These are phyloP conservation scores for Ganoderma leucocontextum DNA, from an alignment of 1,284 basidiomycete species.

Conservation along the genomic window DNA sequence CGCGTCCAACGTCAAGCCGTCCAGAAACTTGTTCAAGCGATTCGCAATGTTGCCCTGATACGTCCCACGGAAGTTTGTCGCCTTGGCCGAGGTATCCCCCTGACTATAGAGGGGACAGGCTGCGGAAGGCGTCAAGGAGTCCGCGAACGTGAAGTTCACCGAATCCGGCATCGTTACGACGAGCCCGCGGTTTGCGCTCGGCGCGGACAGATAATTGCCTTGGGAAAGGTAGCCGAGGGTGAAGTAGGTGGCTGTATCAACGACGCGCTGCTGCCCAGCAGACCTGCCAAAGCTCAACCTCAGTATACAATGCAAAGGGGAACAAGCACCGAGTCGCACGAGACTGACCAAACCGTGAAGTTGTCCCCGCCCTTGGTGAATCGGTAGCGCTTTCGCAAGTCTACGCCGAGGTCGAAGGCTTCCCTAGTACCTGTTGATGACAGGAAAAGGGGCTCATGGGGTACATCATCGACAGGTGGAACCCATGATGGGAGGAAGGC, in stretches of 20 bases:
- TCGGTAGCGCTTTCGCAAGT: slow-evolving; percentile 48
- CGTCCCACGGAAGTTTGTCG: slow-evolving; percentile 42
- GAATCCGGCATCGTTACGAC: slow-evolving; percentile 50
- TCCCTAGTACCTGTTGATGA: slow-evolving; percentile 49
- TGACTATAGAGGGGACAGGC: slow-evolving; percentile 47
- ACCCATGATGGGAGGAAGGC: slow-evolving; percentile 51
- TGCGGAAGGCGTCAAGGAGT: slow-evolving; percentile 51
- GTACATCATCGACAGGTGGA: slow-evolving; percentile 49
- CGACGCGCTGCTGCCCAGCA: slow-evolving; percentile 49
- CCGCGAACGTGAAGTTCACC: slow-evolving; percentile 51
- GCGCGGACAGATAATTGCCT: slow-evolving; percentile 47
- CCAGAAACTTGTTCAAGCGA: slow-evolving; percentile 47
- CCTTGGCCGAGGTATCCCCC: slow-evolving; percentile 40
- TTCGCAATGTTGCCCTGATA: slow-evolving; percentile 44
- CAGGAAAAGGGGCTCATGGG: slow-evolving; percentile 49
- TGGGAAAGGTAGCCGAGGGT: slow-evolving; percentile 51
- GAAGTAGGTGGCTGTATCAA: slow-evolving; percentile 52
- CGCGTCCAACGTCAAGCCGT: slow-evolving; percentile 44
- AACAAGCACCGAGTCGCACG: background rate
- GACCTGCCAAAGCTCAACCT: slow-evolving; percentile 40
- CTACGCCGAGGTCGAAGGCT: slow-evolving; percentile 49
- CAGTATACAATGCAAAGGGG: background rate
- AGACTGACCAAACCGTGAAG: slow-evolving; percentile 50
- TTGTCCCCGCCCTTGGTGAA: slow-evolving; percentile 51
- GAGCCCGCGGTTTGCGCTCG: slow-evolving; percentile 44